Evolutionary conservation across 1,284 basidiomycete genomes (phyloP).

Genomic region (Quambalaria eucalypti): DNA sequence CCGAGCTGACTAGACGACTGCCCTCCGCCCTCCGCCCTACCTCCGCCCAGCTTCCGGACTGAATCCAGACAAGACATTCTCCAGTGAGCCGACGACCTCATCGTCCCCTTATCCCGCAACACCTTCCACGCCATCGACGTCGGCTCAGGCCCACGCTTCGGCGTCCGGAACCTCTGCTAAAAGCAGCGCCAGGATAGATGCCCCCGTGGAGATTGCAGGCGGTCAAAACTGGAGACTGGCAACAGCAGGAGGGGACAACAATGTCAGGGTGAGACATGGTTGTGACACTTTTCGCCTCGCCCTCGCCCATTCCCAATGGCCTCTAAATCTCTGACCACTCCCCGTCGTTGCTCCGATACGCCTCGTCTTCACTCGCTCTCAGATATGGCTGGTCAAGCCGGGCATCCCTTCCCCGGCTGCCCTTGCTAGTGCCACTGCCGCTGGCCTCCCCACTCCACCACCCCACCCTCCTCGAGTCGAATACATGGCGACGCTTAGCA

Average conservation of each 20-base stretch:
- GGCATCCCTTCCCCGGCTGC: conserved; percentile 47
- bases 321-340: not conserved
- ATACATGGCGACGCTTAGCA: conserved; percentile 83
- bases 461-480: conserved; percentile 67
- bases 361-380: no score
- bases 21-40: not conserved
- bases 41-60: conserved; percentile 27
- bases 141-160: no score
- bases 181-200: not conserved
- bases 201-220: conserved; percentile 28
- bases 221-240: conserved; percentile 70
- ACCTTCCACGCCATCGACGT: no score
- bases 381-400: conserved; percentile 45
- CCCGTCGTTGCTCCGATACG: no score
- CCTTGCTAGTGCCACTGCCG: conserved; percentile 55
- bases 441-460: conserved; percentile 53
- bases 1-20: no score
- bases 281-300: no score
- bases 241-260: conserved; percentile 92
- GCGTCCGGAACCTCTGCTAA: not conserved
- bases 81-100: no score
- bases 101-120: no score
- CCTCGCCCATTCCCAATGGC: no score
- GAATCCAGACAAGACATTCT: conserved; percentile 30
- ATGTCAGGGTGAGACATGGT: conserved; percentile 86